phyloP scores from a whole-genome alignment of 768 basidiomycete genomes.

The Amanita brunnescens region DNA sequence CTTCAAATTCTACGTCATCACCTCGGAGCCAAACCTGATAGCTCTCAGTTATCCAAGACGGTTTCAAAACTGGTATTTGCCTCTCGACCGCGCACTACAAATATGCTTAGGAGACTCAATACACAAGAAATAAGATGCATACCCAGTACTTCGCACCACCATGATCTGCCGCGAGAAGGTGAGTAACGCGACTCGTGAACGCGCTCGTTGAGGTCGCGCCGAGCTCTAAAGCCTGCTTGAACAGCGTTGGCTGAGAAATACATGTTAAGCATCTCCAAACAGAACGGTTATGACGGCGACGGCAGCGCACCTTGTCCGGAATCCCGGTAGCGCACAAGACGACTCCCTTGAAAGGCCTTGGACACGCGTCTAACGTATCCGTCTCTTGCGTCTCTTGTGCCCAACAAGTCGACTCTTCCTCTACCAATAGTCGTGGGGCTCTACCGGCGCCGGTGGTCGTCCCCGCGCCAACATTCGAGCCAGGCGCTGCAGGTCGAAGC shows the following conservation, averaged over 20 bases:
- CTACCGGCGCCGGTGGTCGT: slow-evolving; percentile 15
- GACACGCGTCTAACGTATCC: slow-evolving; percentile 39
- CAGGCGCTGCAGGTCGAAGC: slow-evolving; percentile 53
- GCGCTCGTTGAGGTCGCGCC: slow-evolving; percentile 63
- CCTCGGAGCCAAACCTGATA: slow-evolving; percentile 72
- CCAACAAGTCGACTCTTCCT: slow-evolving; percentile 26
- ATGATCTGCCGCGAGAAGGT: slow-evolving; percentile 74
- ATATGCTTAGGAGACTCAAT: slow-evolving; percentile 5
- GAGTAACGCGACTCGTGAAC: slow-evolving; percentile 82
- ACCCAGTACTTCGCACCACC: slow-evolving; percentile 83
- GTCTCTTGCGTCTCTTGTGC: slow-evolving; percentile 46
- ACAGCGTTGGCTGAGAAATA: slow-evolving; percentile 41
- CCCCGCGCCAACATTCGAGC: neutral
- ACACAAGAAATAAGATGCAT: slow-evolving; percentile 8
- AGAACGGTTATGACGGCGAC: neutral
- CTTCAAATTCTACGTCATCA: slow-evolving; percentile 62
- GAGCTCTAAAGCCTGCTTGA: slow-evolving; percentile 71
- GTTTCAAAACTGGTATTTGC: slow-evolving; percentile 69
- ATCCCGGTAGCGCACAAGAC: slow-evolving; percentile 71
- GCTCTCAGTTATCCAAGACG: slow-evolving; percentile 69
- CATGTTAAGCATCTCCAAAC: neutral
- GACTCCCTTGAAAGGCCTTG: slow-evolving; percentile 58
- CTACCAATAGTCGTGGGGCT: slow-evolving; percentile 14
- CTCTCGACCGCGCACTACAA: slow-evolving; percentile 73
- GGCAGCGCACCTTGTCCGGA: slow-evolving; percentile 66